Evolutionary conservation across 108 stramenopile genomes (phyloP).

Genomic region (Cyclotella atomus): DNA sequence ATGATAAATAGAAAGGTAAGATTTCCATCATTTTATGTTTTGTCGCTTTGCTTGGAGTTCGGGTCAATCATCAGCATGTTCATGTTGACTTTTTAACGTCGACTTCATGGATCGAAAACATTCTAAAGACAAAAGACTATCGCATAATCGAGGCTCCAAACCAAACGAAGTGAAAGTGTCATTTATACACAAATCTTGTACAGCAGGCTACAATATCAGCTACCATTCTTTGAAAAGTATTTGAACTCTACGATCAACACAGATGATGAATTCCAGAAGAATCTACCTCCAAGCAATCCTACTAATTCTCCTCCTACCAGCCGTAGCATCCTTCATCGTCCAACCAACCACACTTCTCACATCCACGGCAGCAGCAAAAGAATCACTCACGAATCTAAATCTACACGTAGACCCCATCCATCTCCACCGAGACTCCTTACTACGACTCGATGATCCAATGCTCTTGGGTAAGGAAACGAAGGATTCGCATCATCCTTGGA

Average conservation of each 20-base stretch:
- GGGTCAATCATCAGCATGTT: no score
- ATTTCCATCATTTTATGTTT: no score
- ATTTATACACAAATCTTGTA: no score
- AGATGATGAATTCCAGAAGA: slow-evolving; percentile 5
- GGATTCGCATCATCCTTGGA: neutral
- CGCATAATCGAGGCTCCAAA: no score
- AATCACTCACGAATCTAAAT: neutral
- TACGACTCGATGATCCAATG: slow-evolving; percentile 32
- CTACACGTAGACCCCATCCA: slow-evolving; percentile 40
- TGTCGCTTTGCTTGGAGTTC: no score
- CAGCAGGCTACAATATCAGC: no score
- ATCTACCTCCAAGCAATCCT: slow-evolving; percentile 11
- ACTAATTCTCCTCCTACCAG: neutral
- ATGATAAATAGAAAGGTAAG: no score
- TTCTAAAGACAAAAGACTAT: no score
- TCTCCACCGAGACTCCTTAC: slow-evolving; percentile 27
- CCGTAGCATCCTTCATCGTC: slow-evolving; percentile 2
- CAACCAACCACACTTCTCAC: neutral
- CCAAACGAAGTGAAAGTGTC: no score
- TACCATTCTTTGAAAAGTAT: no score
- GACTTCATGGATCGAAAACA: no score
- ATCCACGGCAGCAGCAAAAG: neutral
- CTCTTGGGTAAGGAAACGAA: neutral
- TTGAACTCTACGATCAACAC: neutral
- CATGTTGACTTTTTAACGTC: no score